These are phyloP conservation scores for Herpotrichia juniperi DNA, from an alignment of 2,329 filamentous ascomycete genomes.

Conservation along the genomic window DNA sequence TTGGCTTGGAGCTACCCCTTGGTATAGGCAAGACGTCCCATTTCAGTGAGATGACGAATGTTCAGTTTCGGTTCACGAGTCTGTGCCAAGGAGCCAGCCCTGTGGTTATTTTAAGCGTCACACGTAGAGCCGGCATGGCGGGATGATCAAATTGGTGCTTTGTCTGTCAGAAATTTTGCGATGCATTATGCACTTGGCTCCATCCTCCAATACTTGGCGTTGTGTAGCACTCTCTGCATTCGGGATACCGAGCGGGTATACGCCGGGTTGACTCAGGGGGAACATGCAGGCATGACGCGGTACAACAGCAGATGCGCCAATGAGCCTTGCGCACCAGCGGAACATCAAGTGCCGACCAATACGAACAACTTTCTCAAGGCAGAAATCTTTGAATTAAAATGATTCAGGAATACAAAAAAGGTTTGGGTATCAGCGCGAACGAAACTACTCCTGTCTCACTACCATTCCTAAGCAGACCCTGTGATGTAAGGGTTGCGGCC, in stretches of 20 bases:
- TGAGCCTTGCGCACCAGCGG: background rate
- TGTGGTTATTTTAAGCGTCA: background rate
- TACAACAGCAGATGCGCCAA: background rate
- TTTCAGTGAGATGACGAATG: too few species aligned
- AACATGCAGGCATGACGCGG: background rate
- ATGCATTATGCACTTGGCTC: background rate
- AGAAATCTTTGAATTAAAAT: background rate
- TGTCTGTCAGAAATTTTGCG: background rate
- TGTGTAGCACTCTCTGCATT: background rate
- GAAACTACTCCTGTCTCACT: constrained; percentile 1
- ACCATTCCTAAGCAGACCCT: constrained; percentile 9
- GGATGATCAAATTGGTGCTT: background rate
- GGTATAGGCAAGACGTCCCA: too few species aligned
- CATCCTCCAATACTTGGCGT: background rate
- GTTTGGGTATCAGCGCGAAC: background rate
- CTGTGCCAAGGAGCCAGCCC: background rate
- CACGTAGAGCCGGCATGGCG: background rate
- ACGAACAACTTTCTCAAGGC: too few species aligned
- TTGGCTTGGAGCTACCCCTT: too few species aligned
- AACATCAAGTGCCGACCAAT: background rate
- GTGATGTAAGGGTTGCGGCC: constrained; percentile 36
- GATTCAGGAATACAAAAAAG: background rate
- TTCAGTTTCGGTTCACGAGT: too few species aligned
- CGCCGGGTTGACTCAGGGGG: background rate
- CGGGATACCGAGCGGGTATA: background rate